Evolutionary conservation across 208 protist genomes (phyloP), one percentile per base, ranked within the genome.

Genomic region (Plasmodiophora brassicae): DNA sequence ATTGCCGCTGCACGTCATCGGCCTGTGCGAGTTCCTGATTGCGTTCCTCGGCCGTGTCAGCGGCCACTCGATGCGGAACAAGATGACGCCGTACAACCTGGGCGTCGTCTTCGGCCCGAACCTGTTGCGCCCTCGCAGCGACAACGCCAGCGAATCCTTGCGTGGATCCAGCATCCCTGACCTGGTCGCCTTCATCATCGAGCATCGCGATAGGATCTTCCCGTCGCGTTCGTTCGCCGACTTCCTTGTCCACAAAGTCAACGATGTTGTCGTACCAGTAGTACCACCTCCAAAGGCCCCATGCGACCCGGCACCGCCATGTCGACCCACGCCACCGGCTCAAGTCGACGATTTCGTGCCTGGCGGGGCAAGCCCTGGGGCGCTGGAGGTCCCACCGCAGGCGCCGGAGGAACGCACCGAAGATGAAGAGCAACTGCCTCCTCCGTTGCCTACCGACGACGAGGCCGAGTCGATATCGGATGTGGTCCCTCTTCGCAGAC

Each of bases 21-120:
- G 14, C 65, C n/a, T 78, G n/a, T 78, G 14, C 14, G 65, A 78
- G 41, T 78, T 44, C 65, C 5, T 78, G 10, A 36, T 78, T 32
- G 65, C 5, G 5, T 78, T 78, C n/a, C 41, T 78, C 5, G 5
- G 41, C 20, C 65, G 65, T 5, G n/a, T 78, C 5, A 78, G 65
- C 65, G 10, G 5, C 14, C 65, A 38, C 32, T 5, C 14, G 20
- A 32, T 32, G 5, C 10, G 41, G 5, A 78, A 78, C 65, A 78
- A 78, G 65, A 78, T 78, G 65, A 78, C 10, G 10, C 20, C 5
- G 10, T 78, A 78, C 41, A 78, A 78, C n/a, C 65, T 78, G 5
- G 65, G 65, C 14, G n/a, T 78, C 41, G 65, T 78, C n/a, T 78
- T 78, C n/a, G 65, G 65, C 32, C 65, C 65, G 14, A 78, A 78